Base-by-base conservation (phyloP, 768 basidiomycete genomes). In the Suillus luteus region DNA sequence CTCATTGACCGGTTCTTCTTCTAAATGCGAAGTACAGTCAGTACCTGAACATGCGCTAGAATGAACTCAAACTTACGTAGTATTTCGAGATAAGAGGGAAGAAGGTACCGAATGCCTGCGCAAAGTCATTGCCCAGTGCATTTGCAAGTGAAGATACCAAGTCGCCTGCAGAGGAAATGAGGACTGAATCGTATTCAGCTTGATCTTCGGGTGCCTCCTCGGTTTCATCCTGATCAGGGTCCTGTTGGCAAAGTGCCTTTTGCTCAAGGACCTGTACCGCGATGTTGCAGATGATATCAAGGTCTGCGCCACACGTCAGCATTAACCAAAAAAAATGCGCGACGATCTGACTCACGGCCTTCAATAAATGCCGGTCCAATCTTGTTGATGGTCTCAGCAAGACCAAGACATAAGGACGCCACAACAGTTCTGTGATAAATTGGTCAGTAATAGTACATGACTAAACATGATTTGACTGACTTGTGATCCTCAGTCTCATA, bases 401-500 rank as follows among this genome's bases (percentile, higher is more conserved):
- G 85, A 62, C 91, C 90, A 66, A 92, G 84, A 74, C 95, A 98
- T 37, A 99, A 82, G 48, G 91, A 80, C 60, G 94, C 90, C 44
- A 91, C 95, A 62, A 99, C 96, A 65, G 86, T 84, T 81, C 95
- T 96, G 68, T 15, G 24, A 22, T 19, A 61, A 12, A 14, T 7
- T 15, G 17, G 58, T 75, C 55, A 69, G 63, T 38, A 61, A 62
- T n/a, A 66, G 55, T 63, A 60, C 54, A 65, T 57, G 62, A 61
- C 57, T 24, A 35, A 33, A 46, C 22, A 15, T 11, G n/a, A n/a
- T 31, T 14, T 33, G 10, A 85, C 93, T 81, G 73, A 97, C 95
- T 98, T 96, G 82, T 96, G 95, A 71, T 99, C 97, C 77, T 99
- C 97, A 3, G 88, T 86, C 70, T 92, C 89, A 76, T 93, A 96